Base-by-base conservation (phyloP, 345 rosid species). In the Euclidium syriacum region DNA sequence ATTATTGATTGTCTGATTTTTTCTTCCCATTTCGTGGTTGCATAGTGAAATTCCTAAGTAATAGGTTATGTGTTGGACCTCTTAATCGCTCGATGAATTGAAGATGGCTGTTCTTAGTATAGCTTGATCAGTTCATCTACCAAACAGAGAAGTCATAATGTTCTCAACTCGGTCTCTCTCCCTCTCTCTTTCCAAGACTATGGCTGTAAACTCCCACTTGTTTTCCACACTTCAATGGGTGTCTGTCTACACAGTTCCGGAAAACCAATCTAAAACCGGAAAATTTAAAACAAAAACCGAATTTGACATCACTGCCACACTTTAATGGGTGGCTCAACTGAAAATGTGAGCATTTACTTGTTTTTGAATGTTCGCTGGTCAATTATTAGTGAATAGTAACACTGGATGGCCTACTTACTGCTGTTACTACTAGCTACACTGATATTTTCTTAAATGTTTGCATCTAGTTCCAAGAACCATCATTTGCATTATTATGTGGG, bases 401-500 rank as follows among this genome's bases (percentile, higher is more conserved):
- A 32, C 19, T 43, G 4, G 16, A 2, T 26, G 48, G 62, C 36
- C 12, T 35, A 48, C 46, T 35, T 36, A 62, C 36, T 36, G 67
- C n/a, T 6, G 1, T 30, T 36, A 24, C 36, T 49, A 30, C 39
- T 25, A 62, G 11, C 68, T 63, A 49, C 64, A 66, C 26, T 65
- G 63, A 46, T 35, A 44, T 7, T 46, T 34, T 4, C 2, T 36
- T 16, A 25, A 16, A 10, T 18, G 29, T 24, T 24, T 55, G 70
- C 22, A 25, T 53, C 27, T 53, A 53, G 26, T 42, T 53, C 14
- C 46, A 32, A 43, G n/a, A 54, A 8, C 34, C 44, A 43, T 34
- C 54, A 54, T 65, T 25, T 5, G 22, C 55, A 35, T 46, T 44
- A 26, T 65, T 44, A 26, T 65, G 55, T 65, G 38, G 47, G 71